phyloP scores from a whole-genome alignment of 805 yeast genomes.

The Millerago galiae region DNA sequence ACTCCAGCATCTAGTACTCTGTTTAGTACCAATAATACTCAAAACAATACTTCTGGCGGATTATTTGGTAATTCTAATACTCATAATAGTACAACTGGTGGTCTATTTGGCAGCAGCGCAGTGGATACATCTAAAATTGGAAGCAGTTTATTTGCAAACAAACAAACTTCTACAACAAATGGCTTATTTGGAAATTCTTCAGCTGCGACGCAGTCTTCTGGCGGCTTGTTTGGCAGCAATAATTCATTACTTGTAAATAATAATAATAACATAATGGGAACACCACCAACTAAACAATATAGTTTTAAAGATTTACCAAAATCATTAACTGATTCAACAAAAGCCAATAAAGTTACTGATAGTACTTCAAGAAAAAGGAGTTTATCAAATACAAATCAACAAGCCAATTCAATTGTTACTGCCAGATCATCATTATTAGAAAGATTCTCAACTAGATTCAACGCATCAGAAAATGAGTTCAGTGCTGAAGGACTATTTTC shows the following conservation, averaged over 20 bases:
- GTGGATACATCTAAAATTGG: not conserved
- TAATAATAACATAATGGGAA: conserved; percentile 18
- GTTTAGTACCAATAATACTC: not conserved
- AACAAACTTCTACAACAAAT: conserved; percentile 5
- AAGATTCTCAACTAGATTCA: conserved; percentile 31
- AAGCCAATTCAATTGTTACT: conserved; percentile 14
- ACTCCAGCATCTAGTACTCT: conserved; percentile 12
- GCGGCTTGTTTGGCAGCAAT: conserved; percentile 11
- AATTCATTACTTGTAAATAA: conserved; percentile 8
- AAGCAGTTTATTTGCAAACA: conserved; percentile 3
- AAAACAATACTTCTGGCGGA: conserved; percentile 9
- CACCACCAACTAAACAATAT: conserved; percentile 20
- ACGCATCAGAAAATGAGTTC: conserved; percentile 19
- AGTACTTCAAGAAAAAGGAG: conserved; percentile 20
- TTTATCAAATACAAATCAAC: conserved; percentile 16
- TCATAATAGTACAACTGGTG: conserved; percentile 4
- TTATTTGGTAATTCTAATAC: conserved; percentile 15
- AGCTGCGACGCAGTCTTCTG: not conserved
- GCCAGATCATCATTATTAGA: conserved; percentile 26
- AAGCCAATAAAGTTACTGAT: conserved; percentile 11
- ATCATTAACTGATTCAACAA: conserved; percentile 29
- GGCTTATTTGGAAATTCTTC: conserved; percentile 14
- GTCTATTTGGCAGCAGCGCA: not conserved
- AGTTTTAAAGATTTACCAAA: conserved; percentile 31
- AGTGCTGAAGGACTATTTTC: conserved; percentile 33